These are phyloP conservation scores for Verticillium alfalfae DNA, from an alignment of 2,329 filamentous ascomycete species.

Conservation along the genomic window DNA sequence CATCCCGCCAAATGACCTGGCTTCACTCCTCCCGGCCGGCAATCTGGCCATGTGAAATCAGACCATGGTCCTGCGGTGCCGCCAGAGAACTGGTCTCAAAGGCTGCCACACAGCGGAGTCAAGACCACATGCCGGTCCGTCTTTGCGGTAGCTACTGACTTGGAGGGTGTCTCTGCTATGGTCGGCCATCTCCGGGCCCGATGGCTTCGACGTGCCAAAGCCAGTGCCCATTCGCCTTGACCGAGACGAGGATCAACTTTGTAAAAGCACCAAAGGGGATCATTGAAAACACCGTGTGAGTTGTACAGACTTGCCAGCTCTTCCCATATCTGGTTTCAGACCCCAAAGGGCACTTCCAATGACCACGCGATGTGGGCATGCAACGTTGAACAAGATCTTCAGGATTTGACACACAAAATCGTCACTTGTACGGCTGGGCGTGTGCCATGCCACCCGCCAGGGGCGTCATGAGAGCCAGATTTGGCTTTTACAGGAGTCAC, in stretches of 20 bases:
- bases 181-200: not conserved
- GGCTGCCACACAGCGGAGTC: constrained; percentile 21
- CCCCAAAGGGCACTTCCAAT: constrained; percentile 2
- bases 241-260: not conserved
- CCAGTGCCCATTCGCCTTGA: not conserved
- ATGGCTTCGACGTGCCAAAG: not conserved
- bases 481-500: not conserved
- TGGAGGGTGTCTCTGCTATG: constrained; percentile 18
- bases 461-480: not conserved
- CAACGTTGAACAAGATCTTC: constrained; percentile 13
- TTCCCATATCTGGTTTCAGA: constrained; percentile 9
- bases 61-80: not conserved
- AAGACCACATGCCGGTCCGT: not conserved
- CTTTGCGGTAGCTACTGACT: not conserved
- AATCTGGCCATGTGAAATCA: constrained; percentile 7
- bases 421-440: not conserved
- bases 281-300: constrained; percentile 10
- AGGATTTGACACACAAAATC: constrained; percentile 1
- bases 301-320: constrained; percentile 4
- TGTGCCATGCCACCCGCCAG: not conserved
- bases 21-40: not conserved
- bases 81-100: constrained; percentile 1
- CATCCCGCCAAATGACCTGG: not conserved
- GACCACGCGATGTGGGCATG: constrained; percentile 7
- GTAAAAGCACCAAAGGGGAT: not conserved